A percentile compares a stretch with the other conserved stretches of the same genome.
Evolutionary conservation across 345 rosid species (phyloP).

Genomic region (Bruguiera gymnorhiza): DNA sequence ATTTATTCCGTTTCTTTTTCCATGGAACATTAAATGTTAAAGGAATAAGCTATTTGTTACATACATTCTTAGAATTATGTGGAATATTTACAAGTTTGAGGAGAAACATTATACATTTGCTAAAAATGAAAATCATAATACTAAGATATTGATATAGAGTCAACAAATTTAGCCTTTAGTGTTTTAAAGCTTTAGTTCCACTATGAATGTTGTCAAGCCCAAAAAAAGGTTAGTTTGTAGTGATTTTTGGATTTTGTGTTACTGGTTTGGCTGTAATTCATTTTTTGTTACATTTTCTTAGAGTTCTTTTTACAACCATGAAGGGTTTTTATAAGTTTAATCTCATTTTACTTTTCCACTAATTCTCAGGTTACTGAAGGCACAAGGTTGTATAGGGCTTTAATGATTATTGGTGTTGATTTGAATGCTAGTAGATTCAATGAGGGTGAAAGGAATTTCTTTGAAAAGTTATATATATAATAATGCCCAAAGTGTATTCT

Average conservation of each 20-base stretch:
- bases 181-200: slow-evolving; percentile 55
- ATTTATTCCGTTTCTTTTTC: too few relatives aligned
- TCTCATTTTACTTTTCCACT: neutral
- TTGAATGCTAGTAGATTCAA: slow-evolving; percentile 29
- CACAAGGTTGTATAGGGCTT: slow-evolving; percentile 32
- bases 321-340: neutral
- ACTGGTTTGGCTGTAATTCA: slow-evolving; percentile 61
- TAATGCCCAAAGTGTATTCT: too few relatives aligned
- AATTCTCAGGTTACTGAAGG: slow-evolving; percentile 34
- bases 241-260: slow-evolving; percentile 68
- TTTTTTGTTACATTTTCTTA: neutral
- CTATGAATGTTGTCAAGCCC: slow-evolving; percentile 76
- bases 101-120: neutral
- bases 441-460: slow-evolving; percentile 17
- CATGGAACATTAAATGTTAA: too few relatives aligned
- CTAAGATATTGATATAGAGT: too few relatives aligned
- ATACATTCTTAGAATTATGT: slow-evolving; percentile 18
- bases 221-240: slow-evolving; percentile 57
- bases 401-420: slow-evolving; percentile 40
- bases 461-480: neutral
- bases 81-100: slow-evolving; percentile 64
- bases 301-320: neutral
- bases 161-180: neutral
- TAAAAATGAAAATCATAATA: too few relatives aligned
- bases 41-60: too few relatives aligned